Conservation (phyloP, 1,284 basidiomycete species). For the Vanrija humicola region DNA sequence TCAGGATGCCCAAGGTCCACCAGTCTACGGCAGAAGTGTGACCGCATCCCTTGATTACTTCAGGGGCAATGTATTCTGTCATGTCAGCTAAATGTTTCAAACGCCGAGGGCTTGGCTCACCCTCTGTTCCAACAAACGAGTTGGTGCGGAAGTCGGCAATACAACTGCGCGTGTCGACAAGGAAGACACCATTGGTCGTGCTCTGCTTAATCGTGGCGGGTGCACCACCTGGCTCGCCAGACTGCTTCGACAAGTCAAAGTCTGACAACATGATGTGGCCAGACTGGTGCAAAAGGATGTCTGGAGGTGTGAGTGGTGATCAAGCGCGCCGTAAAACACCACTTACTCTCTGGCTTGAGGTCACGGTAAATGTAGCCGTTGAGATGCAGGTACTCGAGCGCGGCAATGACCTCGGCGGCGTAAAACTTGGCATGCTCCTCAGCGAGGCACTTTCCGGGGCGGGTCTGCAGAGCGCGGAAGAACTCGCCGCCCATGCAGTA, state of each 20-base stretch:
- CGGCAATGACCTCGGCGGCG: slow-evolving; percentile 96
- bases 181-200: slow-evolving; percentile 75
- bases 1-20: slow-evolving; percentile 98
- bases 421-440: slow-evolving; percentile 97
- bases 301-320: slow-evolving; percentile 49
- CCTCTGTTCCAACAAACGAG: slow-evolving; percentile 95
- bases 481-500: slow-evolving; percentile 99
- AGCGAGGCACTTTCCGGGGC: slow-evolving; percentile 90
- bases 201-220: slow-evolving; percentile 87
- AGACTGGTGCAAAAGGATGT: slow-evolving; percentile 96
- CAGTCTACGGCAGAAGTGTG: slow-evolving; percentile 99
- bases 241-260: slow-evolving; percentile 97
- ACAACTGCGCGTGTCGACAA: slow-evolving; percentile 92
- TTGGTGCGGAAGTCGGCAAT: slow-evolving; percentile 97
- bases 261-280: slow-evolving; percentile 99
- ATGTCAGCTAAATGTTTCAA: neutral
- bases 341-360: slow-evolving; percentile 97
- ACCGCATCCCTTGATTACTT: slow-evolving; percentile 95
- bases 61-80: slow-evolving; percentile 95
- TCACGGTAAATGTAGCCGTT: slow-evolving; percentile 99
- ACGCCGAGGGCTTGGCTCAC: slow-evolving; percentile 49
- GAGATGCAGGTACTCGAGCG: slow-evolving; percentile 95
- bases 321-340: neutral
- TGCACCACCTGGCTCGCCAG: slow-evolving; percentile 74
- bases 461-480: slow-evolving; percentile 91